These are phyloP conservation scores for Stagonosporopsis cucurbitacearum DNA, from an alignment of 2,329 filamentous ascomycete genomes.

Conservation along the genomic window DNA sequence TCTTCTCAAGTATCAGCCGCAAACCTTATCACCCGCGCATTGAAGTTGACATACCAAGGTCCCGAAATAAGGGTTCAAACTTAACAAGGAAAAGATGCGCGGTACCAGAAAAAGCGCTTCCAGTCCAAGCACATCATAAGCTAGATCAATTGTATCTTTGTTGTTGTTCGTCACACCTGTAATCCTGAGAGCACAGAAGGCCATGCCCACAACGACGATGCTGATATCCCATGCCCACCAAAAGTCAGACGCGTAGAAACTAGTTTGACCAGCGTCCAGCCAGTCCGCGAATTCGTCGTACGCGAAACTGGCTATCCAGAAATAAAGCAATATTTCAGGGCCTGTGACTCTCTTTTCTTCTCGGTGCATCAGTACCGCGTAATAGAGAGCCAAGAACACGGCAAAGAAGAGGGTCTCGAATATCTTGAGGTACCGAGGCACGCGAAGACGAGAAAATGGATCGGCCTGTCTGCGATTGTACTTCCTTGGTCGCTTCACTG, in stretches of 20 bases:
- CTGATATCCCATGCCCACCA: constrained; percentile 45
- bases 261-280: constrained; percentile 80
- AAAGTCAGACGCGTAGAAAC: constrained; percentile 55
- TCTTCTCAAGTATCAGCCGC: constrained; percentile 51
- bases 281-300: constrained; percentile 81
- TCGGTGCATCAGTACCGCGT: constrained; percentile 80
- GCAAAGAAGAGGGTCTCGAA: constrained; percentile 85
- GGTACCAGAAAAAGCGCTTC: constrained; percentile 91
- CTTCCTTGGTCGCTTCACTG: constrained; percentile 76
- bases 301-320: constrained; percentile 87
- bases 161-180: constrained; percentile 69
- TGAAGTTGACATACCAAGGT: constrained; percentile 63
- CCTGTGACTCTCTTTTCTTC: constrained; percentile 70
- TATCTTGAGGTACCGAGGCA: constrained; percentile 82
- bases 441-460: constrained; percentile 70
- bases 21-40: too few species aligned
- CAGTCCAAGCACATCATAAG: constrained; percentile 88
- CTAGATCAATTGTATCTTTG: constrained; percentile 71
- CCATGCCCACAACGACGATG: constrained; percentile 74
- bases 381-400: constrained; percentile 80
- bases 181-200: constrained; percentile 72
- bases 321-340: constrained; percentile 75
- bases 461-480: constrained; percentile 65
- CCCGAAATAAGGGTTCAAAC: constrained; percentile 88
- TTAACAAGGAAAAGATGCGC: constrained; percentile 83